Base-by-base conservation (phyloP, 169 alveolate species). In the Amoebophrya sp. region DNA sequence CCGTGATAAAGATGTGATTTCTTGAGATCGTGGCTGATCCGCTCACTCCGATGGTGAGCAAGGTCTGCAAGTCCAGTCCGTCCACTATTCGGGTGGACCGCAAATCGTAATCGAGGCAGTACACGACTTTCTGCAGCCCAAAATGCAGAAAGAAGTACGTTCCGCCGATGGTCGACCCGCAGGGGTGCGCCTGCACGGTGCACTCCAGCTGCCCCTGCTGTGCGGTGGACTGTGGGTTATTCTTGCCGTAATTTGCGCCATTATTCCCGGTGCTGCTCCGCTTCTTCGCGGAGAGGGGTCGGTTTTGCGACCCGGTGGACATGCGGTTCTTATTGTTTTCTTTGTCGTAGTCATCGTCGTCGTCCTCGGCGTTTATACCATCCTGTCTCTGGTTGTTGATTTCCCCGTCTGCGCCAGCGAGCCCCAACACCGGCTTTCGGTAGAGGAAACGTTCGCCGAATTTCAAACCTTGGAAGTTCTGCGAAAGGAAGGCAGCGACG, bases 81-180 rank as follows among this genome's bases (percentile, higher is more conserved):
- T 66, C 83, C 83, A 66, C 83, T 0, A 66, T 66, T 3, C 83
- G 83, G 32, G 83, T 66, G 35, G 39, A 2, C 18, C 83, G 12
- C 83, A 66, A n/a, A 25, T 66, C 83, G 83, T 66, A 66, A 25
- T 66, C 83, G 83, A 66, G 7, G 83, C 83, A 66, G 83, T 66
- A 66, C 35, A 66, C 83, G 12, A 66, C 38, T 25, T 66, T 66
- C 35, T 66, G 83, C 35, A 66, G 35, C 12, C 83, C 83, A 25
- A 66, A 66, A 7, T 18, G 35, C 32, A 66, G 83, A n/a, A 66
- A 66, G 18, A 66, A 66, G 83, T 66, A 66, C 32, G 32, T 25
- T 25, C 83, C 83, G 7, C 83, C 83, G 35, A 66, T 66, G 39
- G 83, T 66, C 35, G 35, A 2, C 10, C 83, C 83, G 10, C 35